Conservation (phyloP, 2,329 filamentous ascomycete genomes). For the Aspergillus sp. region DNA sequence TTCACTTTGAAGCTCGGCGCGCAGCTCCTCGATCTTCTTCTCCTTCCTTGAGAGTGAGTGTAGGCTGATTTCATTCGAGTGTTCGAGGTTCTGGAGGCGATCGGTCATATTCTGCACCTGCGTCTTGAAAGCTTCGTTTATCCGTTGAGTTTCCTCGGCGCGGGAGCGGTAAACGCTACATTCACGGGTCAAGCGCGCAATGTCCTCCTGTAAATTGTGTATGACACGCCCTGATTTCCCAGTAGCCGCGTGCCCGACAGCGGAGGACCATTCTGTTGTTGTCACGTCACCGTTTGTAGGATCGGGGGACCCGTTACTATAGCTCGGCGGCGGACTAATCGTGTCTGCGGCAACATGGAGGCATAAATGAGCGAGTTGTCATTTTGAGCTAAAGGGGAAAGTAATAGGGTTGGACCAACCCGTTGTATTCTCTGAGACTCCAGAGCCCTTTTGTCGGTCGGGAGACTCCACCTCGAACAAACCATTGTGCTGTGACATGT, state of each 20-base stretch:
- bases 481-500: conserved; percentile 45
- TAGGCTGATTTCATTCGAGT: conserved; percentile 48
- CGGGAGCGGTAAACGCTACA: conserved; percentile 46
- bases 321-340: conserved; percentile 22
- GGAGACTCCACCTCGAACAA: conserved; percentile 33
- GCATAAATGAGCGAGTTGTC: neutral
- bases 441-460: conserved; percentile 25
- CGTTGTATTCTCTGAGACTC: conserved; percentile 19
- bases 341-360: conserved; percentile 16
- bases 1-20: conserved; percentile 43
- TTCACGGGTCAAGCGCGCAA: conserved; percentile 50
- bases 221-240: conserved; percentile 54
- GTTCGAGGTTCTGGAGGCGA: conserved; percentile 46
- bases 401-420: conserved; percentile 21
- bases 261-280: conserved; percentile 48
- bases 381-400: neutral
- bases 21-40: conserved; percentile 49
- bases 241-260: conserved; percentile 50
- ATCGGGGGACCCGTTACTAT: conserved; percentile 31
- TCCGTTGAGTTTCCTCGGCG: conserved; percentile 48
- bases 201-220: conserved; percentile 51
- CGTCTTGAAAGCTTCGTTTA: conserved; percentile 46
- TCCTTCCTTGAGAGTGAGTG: conserved; percentile 49
- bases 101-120: conserved; percentile 48
- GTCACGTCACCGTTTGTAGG: conserved; percentile 30